Evolutionary conservation across 768 basidiomycete species (phyloP).

Genomic region (Amanita subjunquillea): DNA sequence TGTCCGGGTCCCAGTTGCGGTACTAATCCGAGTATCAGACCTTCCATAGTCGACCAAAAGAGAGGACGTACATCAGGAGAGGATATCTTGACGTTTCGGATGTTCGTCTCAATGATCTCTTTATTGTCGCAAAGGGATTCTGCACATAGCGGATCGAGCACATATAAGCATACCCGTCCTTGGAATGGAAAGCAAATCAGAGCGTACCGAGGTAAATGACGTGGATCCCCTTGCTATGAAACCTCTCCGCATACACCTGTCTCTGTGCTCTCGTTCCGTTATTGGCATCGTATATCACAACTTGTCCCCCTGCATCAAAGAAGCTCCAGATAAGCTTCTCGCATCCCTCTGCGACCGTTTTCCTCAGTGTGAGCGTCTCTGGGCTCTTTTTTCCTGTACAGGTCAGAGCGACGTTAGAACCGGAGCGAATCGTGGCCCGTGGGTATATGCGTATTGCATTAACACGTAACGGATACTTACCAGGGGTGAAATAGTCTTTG

Average conservation of each 20-base stretch:
- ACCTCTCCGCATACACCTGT: constrained; percentile 71
- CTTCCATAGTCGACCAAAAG: neutral
- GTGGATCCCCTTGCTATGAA: constrained; percentile 80
- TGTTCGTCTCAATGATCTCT: constrained; percentile 90
- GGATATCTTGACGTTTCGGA: constrained; percentile 94
- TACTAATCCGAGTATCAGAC: constrained; percentile 42
- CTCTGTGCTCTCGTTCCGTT: constrained; percentile 69
- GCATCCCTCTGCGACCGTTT: constrained; percentile 69
- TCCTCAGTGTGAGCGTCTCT: constrained; percentile 71
- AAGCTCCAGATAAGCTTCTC: constrained; percentile 86
- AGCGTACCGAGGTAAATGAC: constrained; percentile 81
- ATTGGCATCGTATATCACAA: constrained; percentile 98
- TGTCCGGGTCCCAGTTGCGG: constrained; percentile 84
- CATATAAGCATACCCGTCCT: no score
- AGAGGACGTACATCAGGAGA: constrained; percentile 78
- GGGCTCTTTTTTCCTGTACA: constrained; percentile 60
- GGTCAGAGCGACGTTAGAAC: neutral
- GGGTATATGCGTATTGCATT: neutral
- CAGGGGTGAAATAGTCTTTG: constrained; percentile 84
- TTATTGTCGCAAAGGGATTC: constrained; percentile 88
- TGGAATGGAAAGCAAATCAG: neutral
- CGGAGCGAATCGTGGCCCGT: neutral
- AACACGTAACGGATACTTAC: constrained; percentile 23
- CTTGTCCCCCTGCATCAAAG: constrained; percentile 82
- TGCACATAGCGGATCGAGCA: constrained; percentile 18